Evolutionary conservation across 305 asterid genomes (phyloP), one percentile per base, ranked within the genome.

Genomic region (Plantago coronopus): DNA sequence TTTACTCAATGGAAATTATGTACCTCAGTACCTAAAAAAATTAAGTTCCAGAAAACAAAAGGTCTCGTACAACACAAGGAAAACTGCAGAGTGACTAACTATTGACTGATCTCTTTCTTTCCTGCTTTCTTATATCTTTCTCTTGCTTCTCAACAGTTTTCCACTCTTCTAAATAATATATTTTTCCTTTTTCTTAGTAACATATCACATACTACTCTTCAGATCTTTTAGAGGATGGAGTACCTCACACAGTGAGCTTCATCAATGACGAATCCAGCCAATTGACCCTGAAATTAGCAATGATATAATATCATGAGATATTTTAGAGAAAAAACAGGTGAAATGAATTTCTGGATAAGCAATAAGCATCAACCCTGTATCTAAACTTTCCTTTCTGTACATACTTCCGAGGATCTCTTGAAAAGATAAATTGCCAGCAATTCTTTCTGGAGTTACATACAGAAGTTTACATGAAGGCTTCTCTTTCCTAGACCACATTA

Each of bases 221-320:
- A 43, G 57, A 62, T 65, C 57, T 48, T 49, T 29, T 47, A 48
- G 38, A 63, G 57, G 60, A 61, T 46, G 59, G 55, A 66, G 71
- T 77, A 88, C 98, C 98, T 91, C 66, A 88, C 75, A 79, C 97
- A 91, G 74, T 91, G 98, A 69, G 98, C 97, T 83, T 91, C 98
- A 77, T 91, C 98, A 71, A 88, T 79, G 63, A 87, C 86, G 80
- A 91, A 91, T 66, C 95, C 96, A 51, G 94, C 93, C 71, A 91
- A 75, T 55, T 71, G 85, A 51, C 97, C 94, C 98, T 91, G 93
- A 61, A 69, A 75, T 62, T 58, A 63, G 71, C 54, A 56, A 56
- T 34, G 49, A 11, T 38, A 38, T 1, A 38, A 10, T 46, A 49
- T 47, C 48, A 57, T 54, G 21, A 42, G 58, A 68, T 46, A 66